Percentiles rank a stretch among this genome's conserved stretches.
Conservation (phyloP, 1,284 basidiomycete species). For the Tranzscheliella williamsii region DNA sequence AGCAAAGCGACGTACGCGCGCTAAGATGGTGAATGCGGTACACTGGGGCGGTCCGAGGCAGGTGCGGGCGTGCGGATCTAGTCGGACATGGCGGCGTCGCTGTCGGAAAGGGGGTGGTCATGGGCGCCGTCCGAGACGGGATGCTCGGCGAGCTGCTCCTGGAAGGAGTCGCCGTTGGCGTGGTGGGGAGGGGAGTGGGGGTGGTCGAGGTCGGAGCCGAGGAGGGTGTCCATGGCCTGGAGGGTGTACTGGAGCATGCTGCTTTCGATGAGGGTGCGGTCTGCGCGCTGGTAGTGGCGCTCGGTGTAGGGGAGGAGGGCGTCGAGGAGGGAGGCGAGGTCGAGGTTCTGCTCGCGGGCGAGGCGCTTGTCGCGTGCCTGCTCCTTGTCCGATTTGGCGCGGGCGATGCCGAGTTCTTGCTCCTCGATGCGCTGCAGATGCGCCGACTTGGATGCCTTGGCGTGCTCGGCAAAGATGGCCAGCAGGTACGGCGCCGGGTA, state of each 20-base stretch:
- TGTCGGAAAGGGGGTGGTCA: too few relatives aligned
- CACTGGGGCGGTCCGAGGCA: too few relatives aligned
- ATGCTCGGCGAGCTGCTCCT: too few relatives aligned
- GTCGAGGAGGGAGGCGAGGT: slow-evolving; percentile 71
- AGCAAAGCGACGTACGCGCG: too few relatives aligned
- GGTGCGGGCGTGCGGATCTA: too few relatives aligned
- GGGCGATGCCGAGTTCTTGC: slow-evolving; percentile 18
- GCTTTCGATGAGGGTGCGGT: slow-evolving; percentile 85
- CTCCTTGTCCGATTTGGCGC: slow-evolving; percentile 2
- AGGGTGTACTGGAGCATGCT: slow-evolving; percentile 90
- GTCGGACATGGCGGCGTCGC: too few relatives aligned
- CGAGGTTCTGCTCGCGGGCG: slow-evolving; percentile 64
- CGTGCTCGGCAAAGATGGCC: slow-evolving; percentile 67
- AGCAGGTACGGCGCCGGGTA: slow-evolving; percentile 74
- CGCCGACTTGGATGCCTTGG: slow-evolving; percentile 3
- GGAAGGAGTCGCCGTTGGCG: too few relatives aligned
- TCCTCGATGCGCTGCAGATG: slow-evolving; percentile 13
- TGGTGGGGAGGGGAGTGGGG: too few relatives aligned
- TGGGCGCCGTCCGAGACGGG: too few relatives aligned
- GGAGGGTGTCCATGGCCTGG: slow-evolving; percentile 76
- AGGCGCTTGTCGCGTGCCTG: slow-evolving; percentile 21
- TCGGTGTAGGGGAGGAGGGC: slow-evolving; percentile 90
- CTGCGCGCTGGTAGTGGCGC: slow-evolving; percentile 81
- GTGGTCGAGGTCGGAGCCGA: slow-evolving; percentile 42
- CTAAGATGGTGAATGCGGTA: too few relatives aligned